Conservation (phyloP, 1,139 yeast genomes). For the Yamadazyma kanchanaburiensis region DNA sequence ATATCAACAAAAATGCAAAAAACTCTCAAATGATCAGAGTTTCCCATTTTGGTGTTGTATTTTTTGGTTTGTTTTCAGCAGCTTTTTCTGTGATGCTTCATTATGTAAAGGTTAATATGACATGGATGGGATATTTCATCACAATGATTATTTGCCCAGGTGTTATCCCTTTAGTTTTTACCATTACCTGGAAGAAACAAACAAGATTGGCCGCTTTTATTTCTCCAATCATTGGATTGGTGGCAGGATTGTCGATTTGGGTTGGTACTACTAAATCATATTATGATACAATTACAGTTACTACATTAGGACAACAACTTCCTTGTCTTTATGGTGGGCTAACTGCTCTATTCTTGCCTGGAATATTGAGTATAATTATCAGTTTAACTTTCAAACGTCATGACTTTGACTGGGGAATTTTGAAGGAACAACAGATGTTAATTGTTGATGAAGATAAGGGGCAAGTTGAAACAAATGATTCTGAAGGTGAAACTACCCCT, state of each 20-base stretch:
- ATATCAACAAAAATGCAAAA: conserved; percentile 22
- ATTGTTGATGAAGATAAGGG: conserved; percentile 12
- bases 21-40: conserved; percentile 25
- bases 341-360: conserved; percentile 31
- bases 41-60: conserved; percentile 25
- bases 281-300: conserved; percentile 21
- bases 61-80: conserved; percentile 27
- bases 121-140: conserved; percentile 34
- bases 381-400: conserved; percentile 24
- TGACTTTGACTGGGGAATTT: conserved; percentile 29
- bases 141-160: conserved; percentile 37
- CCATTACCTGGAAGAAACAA: conserved; percentile 32
- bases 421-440: conserved; percentile 20
- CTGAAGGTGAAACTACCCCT: neutral
- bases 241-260: conserved; percentile 23
- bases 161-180: conserved; percentile 29
- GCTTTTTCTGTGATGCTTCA: conserved; percentile 29
- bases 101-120: conserved; percentile 27
- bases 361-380: conserved; percentile 20
- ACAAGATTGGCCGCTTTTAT: conserved; percentile 23
- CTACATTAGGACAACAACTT: conserved; percentile 24
- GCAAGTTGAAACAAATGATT: neutral
- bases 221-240: conserved; percentile 23
- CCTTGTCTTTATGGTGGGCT: conserved; percentile 31
- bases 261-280: conserved; percentile 21